Evolutionary conservation across 108 stramenopile genomes (phyloP), one percentile per base, ranked within the genome.

Genomic region (Cyclotella cryptica): DNA sequence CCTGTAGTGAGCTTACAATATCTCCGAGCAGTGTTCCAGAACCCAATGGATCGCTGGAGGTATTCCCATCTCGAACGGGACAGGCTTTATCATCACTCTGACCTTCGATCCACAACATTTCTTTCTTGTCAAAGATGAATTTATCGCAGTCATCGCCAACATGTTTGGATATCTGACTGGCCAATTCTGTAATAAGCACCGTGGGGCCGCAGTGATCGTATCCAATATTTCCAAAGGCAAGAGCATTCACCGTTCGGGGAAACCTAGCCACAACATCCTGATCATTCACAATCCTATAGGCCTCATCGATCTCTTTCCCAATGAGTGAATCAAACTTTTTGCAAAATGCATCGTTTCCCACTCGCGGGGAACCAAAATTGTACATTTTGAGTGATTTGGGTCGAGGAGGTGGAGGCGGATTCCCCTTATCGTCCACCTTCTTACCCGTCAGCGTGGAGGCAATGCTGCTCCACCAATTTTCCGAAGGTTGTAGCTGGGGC

Each of bases 161-260:
- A 43, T 84, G 24, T 17, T 28, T 71, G 13, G 78, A 75, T 24
- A 68, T 68, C 46, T 71, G 74, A 66, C 59, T 70, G 19, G 67
- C 44, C 19, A 79, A 52, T 45, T 81, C 84, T 26, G 84, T 73
- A 43, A 96, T 82, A 29, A 96, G 54, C 8, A 88, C 92, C 5
- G 95, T 96, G 0, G 80, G 66, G 0, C 92, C 95, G 47, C 89
- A 90, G 69, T 96, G 95, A 59, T 96, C 92, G 66, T 96, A 96
- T 0, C 89, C 87, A 46, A 96, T 83, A 35, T 79, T 80, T 18
- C 88, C 90, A 21, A 89, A 77, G 9, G 75, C 83, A 2, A 93
- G 62, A 1, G 85, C 88, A 54, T 88, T 88, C 41, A 90, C 73
- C 8, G 92, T 92, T 3, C 95, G 77, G n/a, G 95, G 95, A 21